Percentiles rank a stretch among this genome's conserved stretches.
Conservation (phyloP, 805 yeast species). For the Saccharomycopsis malanga region DNA sequence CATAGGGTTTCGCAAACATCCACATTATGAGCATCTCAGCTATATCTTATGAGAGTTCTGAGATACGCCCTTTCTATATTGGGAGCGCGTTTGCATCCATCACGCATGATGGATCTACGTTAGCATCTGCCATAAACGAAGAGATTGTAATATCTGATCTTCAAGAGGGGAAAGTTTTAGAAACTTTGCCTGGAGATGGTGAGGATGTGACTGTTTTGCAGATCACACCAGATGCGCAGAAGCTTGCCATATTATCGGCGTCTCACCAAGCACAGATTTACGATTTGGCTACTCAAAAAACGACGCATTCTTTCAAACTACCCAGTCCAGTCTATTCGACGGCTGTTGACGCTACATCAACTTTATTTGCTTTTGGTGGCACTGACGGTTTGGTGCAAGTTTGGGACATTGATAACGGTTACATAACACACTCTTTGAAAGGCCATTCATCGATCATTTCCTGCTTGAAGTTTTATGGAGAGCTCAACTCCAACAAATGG, state of each 20-base stretch:
- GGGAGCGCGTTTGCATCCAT: conserved; percentile 76
- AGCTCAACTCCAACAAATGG: conserved; percentile 63
- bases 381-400: conserved; percentile 90
- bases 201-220: conserved; percentile 70
- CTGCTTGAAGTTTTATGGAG: conserved; percentile 51
- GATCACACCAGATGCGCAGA: conserved; percentile 68
- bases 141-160: conserved; percentile 67
- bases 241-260: conserved; percentile 69
- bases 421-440: conserved; percentile 78
- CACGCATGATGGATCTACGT: conserved; percentile 49
- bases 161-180: conserved; percentile 47
- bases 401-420: conserved; percentile 87
- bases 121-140: conserved; percentile 79
- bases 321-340: conserved; percentile 80
- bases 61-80: conserved; percentile 74
- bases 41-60: conserved; percentile 24
- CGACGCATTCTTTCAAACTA: conserved; percentile 48
- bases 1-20: too few relatives aligned
- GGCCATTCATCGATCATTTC: conserved; percentile 62
- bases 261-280: conserved; percentile 75
- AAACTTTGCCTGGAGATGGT: conserved; percentile 70
- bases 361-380: conserved; percentile 87
- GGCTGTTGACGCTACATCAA: conserved; percentile 70
- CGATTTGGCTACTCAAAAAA: conserved; percentile 30
- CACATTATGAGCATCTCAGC: too few relatives aligned